Base-by-base conservation (phyloP, 306 rosid genomes). In the Vigna mungo region DNA sequence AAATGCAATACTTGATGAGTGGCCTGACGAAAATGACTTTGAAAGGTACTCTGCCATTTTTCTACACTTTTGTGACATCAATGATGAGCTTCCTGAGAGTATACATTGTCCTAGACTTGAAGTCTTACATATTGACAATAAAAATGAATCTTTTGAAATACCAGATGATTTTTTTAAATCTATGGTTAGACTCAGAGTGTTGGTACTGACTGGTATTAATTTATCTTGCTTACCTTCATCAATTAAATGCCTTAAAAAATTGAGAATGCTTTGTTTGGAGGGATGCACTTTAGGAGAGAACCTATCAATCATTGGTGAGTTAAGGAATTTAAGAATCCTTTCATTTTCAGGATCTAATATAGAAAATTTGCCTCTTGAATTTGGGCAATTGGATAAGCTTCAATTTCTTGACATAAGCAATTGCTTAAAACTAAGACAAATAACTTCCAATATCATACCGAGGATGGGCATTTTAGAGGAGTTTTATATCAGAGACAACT, bases 401-500 rank as follows among this genome's bases (percentile, higher is more conserved):
- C 75, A 77, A 20, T 23, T 53, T 13, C 52, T 77, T 3, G 74
- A 77, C 72, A 9, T 77, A 9, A 77, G 81, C 34, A 47, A 77
- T 18, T 54, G 46, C 16, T 4, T 51, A 21, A 17, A 64, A 64
- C 72, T 76, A 27, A 27, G 47, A 1, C 69, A 8, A 48, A 23
- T 84, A 18, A 70, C 68, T 4, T 65, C 76, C 5, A 49, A 80
- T 72, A 48, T 84, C 7, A 7, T 84, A 59, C 86, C 90, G 4
- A 51, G 81, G 46, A 62, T 84, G 72, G 77, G 1, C 9, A 47
- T 27, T 51, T 72, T 88, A 39, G 82, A 78, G 65, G 85, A 86
- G 44, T 52, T 88, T 55, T 71, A 83, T 52, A 78, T 80, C 75
- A 76, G 81, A 70, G 5, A 80, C 4, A 82, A 58, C 64, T 82